phyloP scores from a whole-genome alignment of 805 yeast genomes.

The Saccharomycopsis javanensis region DNA sequence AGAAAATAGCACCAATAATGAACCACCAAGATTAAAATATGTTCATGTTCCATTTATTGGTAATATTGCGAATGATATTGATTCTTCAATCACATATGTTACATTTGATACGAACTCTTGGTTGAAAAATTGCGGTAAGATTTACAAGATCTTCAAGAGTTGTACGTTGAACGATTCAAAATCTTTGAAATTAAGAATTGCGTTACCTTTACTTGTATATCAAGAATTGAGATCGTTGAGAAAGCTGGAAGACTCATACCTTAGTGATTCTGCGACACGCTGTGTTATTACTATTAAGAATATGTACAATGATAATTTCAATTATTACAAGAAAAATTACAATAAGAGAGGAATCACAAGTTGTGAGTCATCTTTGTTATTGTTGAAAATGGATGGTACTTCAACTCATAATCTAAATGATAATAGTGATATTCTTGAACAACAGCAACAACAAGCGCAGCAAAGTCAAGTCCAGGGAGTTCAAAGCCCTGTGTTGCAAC shows the following conservation, averaged over 20 bases:
- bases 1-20: not conserved
- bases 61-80: slow-evolving; percentile 48
- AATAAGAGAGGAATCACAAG: not conserved
- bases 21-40: not conserved
- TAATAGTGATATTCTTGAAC: slow-evolving; percentile 5
- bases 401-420: slow-evolving; percentile 10
- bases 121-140: slow-evolving; percentile 71
- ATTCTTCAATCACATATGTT: slow-evolving; percentile 44
- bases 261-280: slow-evolving; percentile 72
- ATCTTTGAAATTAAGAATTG: slow-evolving; percentile 12
- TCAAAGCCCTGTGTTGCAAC: slow-evolving; percentile 6
- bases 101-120: slow-evolving; percentile 72
- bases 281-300: slow-evolving; percentile 69
- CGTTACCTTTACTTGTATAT: slow-evolving; percentile 56
- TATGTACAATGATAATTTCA: slow-evolving; percentile 37
- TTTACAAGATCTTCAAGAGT: slow-evolving; percentile 57
- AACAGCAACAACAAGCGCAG: not conserved
- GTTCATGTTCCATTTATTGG: slow-evolving; percentile 28
- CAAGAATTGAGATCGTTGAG: slow-evolving; percentile 67
- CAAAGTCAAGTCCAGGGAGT: slow-evolving; percentile 1
- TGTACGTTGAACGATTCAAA: slow-evolving; percentile 34
- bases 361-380: slow-evolving; percentile 8
- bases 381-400: slow-evolving; percentile 16
- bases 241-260: slow-evolving; percentile 60
- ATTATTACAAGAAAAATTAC: slow-evolving; percentile 8